Conservation (phyloP, 2,329 filamentous ascomycete species). For the Fusarium equiseti region DNA sequence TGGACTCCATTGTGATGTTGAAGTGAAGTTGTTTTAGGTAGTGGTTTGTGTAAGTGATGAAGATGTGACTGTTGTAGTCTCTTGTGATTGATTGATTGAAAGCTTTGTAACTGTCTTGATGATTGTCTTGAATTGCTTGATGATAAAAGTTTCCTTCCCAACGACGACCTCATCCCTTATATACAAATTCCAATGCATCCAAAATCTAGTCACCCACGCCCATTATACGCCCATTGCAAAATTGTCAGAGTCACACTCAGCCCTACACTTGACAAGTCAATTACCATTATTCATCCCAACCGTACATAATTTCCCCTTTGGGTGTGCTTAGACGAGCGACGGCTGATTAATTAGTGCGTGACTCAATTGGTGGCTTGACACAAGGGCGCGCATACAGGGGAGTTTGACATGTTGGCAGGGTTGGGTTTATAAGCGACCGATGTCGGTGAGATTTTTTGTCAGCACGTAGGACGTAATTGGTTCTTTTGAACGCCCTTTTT, state of each 20-base stretch:
- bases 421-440: background rate
- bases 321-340: background rate
- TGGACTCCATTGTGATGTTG: background rate
- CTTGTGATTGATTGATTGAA: background rate
- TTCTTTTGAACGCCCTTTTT: background rate
- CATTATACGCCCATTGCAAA: background rate
- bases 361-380: background rate
- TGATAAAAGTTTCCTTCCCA: background rate
- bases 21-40: background rate
- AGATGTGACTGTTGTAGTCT: background rate
- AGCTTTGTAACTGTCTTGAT: background rate
- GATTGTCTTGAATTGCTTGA: background rate
- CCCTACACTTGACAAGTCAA: background rate
- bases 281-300: background rate
- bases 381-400: background rate
- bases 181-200: background rate
- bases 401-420: background rate
- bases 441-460: constrained; percentile 2
- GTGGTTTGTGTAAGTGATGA: background rate
- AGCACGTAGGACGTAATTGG: too few relatives aligned
- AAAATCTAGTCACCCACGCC: background rate
- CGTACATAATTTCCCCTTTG: background rate
- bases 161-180: fast-evolving
- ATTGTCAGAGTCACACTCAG: background rate
- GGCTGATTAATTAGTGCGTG: background rate